Percentiles rank a stretch among this genome's conserved stretches.
Evolutionary conservation across 176 grass and related monocot genomes (phyloP).

Genomic region (Aegilops sharonensis): DNA sequence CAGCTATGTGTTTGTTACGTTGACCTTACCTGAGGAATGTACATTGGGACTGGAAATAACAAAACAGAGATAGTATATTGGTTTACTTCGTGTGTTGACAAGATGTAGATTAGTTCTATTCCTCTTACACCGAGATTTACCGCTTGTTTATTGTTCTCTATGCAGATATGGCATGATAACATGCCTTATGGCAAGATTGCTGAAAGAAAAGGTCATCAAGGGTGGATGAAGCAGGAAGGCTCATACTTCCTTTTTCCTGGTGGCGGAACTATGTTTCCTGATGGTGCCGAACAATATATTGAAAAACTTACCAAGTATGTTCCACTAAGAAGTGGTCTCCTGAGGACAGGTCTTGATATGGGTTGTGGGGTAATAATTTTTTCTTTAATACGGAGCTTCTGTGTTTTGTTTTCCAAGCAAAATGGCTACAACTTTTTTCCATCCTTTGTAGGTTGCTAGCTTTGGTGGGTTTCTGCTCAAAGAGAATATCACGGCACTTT

Average conservation of each 20-base stretch:
- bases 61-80: neutral
- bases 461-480: slow-evolving; percentile 91
- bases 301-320: slow-evolving; percentile 60
- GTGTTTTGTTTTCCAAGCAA: neutral
- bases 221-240: slow-evolving; percentile 92
- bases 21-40: neutral
- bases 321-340: slow-evolving; percentile 56
- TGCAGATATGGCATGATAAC: slow-evolving; percentile 92
- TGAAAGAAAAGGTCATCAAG: slow-evolving; percentile 94
- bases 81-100: neutral
- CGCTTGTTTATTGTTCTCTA: slow-evolving; percentile 17
- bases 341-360: slow-evolving; percentile 94
- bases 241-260: slow-evolving; percentile 85
- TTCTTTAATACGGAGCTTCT: slow-evolving; percentile 13
- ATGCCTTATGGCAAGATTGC: slow-evolving; percentile 98
- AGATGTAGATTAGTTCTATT: neutral
- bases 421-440: slow-evolving; percentile 12
- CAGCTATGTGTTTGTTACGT: neutral
- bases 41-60: neutral
- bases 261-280: slow-evolving; percentile 93
- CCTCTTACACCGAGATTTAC: neutral
- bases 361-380: slow-evolving; percentile 80
- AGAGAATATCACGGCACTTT: slow-evolving; percentile 81
- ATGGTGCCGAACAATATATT: slow-evolving; percentile 83
- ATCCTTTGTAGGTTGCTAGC: slow-evolving; percentile 76